phyloP scores from a whole-genome alignment of 306 rosid genomes.

The Myrica gale region DNA sequence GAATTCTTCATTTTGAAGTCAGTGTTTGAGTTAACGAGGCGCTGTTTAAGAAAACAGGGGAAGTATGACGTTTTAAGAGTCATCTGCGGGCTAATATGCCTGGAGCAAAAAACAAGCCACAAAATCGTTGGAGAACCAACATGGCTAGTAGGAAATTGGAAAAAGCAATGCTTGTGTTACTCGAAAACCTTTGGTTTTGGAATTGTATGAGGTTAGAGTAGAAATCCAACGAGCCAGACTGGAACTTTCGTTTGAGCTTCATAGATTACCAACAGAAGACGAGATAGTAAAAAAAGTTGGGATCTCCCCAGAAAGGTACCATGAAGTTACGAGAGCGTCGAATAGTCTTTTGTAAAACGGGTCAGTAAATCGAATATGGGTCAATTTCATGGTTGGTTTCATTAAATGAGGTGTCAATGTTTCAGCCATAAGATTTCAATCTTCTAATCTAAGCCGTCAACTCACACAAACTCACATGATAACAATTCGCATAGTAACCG shows the following conservation, averaged over 20 bases:
- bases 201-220: constrained; percentile 51
- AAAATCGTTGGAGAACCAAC: too few relatives aligned
- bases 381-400: too few relatives aligned
- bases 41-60: not conserved
- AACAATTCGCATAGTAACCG: too few relatives aligned
- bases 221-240: constrained; percentile 81
- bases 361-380: too few relatives aligned
- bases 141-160: too few relatives aligned
- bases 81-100: not conserved
- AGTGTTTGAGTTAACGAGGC: not conserved
- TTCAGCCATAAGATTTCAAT: too few relatives aligned
- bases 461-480: too few relatives aligned
- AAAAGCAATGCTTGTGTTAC: not conserved
- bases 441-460: too few relatives aligned
- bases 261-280: constrained; percentile 68
- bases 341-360: too few relatives aligned
- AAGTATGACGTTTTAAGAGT: too few relatives aligned
- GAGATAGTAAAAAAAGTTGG: constrained; percentile 65
- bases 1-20: not conserved
- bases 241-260: constrained; percentile 62
- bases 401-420: too few relatives aligned
- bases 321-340: constrained; percentile 78
- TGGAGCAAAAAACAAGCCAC: not conserved
- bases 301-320: constrained; percentile 83
- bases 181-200: not conserved